Conservation (phyloP, 2,329 filamentous ascomycete species). For the Cladosporium phlei region DNA sequence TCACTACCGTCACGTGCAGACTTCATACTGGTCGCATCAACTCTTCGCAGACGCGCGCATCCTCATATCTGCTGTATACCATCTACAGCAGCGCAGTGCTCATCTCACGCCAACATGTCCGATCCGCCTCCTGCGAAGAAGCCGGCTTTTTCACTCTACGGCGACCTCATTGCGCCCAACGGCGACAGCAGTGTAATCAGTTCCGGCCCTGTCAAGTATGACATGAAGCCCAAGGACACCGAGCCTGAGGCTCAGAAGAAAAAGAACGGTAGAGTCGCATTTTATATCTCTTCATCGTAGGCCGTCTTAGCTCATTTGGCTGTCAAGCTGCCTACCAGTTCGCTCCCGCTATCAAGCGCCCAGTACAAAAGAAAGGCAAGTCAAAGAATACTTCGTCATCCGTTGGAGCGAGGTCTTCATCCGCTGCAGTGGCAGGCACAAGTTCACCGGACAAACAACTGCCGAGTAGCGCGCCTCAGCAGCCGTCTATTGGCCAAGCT, state of each 20-base stretch:
- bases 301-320: conserved; percentile 46
- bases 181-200: conserved; percentile 63
- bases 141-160: conserved; percentile 66
- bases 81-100: background rate
- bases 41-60: no score
- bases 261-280: conserved; percentile 55
- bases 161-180: conserved; percentile 65
- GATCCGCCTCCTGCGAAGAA: conserved; percentile 9
- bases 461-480: conserved; percentile 1
- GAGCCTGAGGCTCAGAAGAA: conserved; percentile 50
- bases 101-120: conserved; percentile 4
- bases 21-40: no score
- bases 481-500: background rate
- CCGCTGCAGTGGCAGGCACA: conserved; percentile 38
- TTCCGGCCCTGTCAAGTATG: conserved; percentile 68
- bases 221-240: conserved; percentile 55
- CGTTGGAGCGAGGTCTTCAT: conserved; percentile 23
- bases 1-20: background rate
- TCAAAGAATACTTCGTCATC: conserved; percentile 43
- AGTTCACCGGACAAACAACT: conserved; percentile 6
- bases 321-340: conserved; percentile 66
- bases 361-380: conserved; percentile 63
- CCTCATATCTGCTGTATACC: background rate
- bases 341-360: conserved; percentile 72
- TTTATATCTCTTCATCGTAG: conserved; percentile 29